These are phyloP conservation scores for Royoungia palumana DNA, from an alignment of 768 basidiomycete genomes.

Conservation along the genomic window DNA sequence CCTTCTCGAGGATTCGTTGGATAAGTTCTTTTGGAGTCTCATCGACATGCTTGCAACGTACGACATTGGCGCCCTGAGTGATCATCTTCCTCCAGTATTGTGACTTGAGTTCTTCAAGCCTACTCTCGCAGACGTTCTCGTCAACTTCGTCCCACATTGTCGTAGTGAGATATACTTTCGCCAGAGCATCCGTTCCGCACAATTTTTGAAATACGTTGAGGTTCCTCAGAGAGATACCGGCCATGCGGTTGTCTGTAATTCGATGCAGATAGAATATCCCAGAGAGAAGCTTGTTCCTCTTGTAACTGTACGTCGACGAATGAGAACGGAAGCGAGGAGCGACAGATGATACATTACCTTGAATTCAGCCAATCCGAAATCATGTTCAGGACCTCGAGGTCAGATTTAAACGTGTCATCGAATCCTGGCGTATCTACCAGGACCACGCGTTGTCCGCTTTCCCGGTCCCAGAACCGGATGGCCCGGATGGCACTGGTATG, in stretches of 20 bases:
- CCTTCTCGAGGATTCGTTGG: slow-evolving; percentile 5
- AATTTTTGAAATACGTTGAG: slow-evolving; percentile 31
- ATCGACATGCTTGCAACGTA: slow-evolving; percentile 5
- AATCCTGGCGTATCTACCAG: slow-evolving; percentile 27
- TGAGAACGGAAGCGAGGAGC: too few species aligned
- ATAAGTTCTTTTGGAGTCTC: slow-evolving; percentile 10
- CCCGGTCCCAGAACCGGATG: slow-evolving; percentile 3
- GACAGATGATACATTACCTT: not conserved
- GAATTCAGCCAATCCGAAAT: not conserved
- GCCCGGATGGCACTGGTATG: slow-evolving; percentile 5
- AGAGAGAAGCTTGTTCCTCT: slow-evolving; percentile 17
- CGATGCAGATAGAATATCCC: slow-evolving; percentile 41
- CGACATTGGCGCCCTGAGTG: slow-evolving; percentile 5
- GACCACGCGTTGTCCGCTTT: slow-evolving; percentile 5
- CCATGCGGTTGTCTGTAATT: slow-evolving; percentile 38
- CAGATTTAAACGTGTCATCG: slow-evolving; percentile 16
- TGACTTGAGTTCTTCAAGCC: slow-evolving; percentile 7
- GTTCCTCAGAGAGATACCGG: slow-evolving; percentile 31
- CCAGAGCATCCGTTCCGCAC: slow-evolving; percentile 26
- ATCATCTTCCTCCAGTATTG: slow-evolving; percentile 12
- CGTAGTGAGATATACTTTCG: slow-evolving; percentile 32
- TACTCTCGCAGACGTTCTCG: slow-evolving; percentile 13
- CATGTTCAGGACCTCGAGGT: slow-evolving; percentile 8
- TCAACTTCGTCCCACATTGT: slow-evolving; percentile 39
- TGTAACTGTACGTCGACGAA: slow-evolving; percentile 9